Base-by-base conservation (phyloP, 768 basidiomycete species). In the Lactarius indigo region DNA sequence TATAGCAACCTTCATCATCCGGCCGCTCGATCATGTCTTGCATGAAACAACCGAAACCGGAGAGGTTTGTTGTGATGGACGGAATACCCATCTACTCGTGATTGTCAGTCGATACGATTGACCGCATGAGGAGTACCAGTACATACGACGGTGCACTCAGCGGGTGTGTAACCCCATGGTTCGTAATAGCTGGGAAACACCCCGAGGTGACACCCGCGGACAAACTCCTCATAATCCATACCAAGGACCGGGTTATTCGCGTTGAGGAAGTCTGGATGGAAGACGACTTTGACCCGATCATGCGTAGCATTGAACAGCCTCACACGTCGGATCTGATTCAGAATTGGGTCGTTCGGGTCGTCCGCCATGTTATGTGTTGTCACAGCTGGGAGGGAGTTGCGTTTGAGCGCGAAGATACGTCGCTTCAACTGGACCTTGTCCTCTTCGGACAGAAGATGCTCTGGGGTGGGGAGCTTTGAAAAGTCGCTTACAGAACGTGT, bases 331-430 rank as follows among this genome's bases (percentile, higher is more conserved):
- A 99, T 91, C 75, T 98, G 96, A 78, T 89, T 97, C 57, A 99
- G 78, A 70, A 99, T 92, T 7, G 97, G 97, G 74, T 99, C 97
- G 72, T 78, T 89, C 37, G 85, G 79, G 75, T 98, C 96, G 75
- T 98, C 96, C 28, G 84, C 86, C 97, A 98, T 98, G 79, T 99
- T 99, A 80, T 99, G 97, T 18, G 97, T 99, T n/a, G 90, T 90
- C 52, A 99, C 85, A 1, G 97, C 93, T 0, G 97, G 97, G n/a
- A 95, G 85, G 13, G 92, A 87, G 79, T 92, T 92, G 69, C 97
- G 87, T 78, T 94, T 96, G 65, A 99, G 85, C 7, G 97, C 97
- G 74, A 97, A 96, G 68, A 96, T 96, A 64, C 97, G 89, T 5
- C 97, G 88, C 79, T 99, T 99, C 72, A 99, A 84, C 20, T 95